These are phyloP conservation scores for Penicillium sclerotigenum DNA, from an alignment of 2,329 filamentous ascomycete genomes.

Conservation along the genomic window DNA sequence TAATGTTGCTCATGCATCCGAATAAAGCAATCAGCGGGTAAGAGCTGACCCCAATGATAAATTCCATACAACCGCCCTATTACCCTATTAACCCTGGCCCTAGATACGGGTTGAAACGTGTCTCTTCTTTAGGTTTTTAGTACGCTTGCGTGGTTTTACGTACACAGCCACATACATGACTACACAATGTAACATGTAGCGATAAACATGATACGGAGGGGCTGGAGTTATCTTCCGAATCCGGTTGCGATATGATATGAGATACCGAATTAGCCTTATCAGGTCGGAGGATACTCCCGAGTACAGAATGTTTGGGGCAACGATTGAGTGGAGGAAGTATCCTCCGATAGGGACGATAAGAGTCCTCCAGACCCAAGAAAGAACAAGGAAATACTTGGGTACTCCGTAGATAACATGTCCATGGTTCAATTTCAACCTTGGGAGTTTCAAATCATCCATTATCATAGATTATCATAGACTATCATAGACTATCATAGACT, in stretches of 20 bases:
- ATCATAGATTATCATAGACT: not conserved
- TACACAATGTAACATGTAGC: not conserved
- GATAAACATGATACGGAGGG: not conserved
- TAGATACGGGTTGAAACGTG: slow-evolving; percentile 14
- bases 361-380: too few species aligned
- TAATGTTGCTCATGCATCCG: not conserved
- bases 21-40: not conserved
- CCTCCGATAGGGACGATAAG: slow-evolving; percentile 2
- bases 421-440: not conserved
- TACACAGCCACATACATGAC: not conserved
- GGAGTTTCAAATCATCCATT: not conserved
- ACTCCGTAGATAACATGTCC: not conserved
- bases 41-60: slow-evolving; percentile 1
- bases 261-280: slow-evolving; percentile 7
- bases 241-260: not conserved
- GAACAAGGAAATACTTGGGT: too few species aligned
- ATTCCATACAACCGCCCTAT: slow-evolving; percentile 1
- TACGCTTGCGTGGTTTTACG: not conserved
- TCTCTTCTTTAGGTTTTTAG: not conserved
- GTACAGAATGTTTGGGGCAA: not conserved
- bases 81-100: not conserved
- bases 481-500: not conserved
- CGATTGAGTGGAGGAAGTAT: not conserved
- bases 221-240: slow-evolving; percentile 1
- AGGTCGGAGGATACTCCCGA: not conserved